Evolutionary conservation across 2,329 filamentous ascomycete species (phyloP).

Genomic region (Domatiomyces catenatus): DNA sequence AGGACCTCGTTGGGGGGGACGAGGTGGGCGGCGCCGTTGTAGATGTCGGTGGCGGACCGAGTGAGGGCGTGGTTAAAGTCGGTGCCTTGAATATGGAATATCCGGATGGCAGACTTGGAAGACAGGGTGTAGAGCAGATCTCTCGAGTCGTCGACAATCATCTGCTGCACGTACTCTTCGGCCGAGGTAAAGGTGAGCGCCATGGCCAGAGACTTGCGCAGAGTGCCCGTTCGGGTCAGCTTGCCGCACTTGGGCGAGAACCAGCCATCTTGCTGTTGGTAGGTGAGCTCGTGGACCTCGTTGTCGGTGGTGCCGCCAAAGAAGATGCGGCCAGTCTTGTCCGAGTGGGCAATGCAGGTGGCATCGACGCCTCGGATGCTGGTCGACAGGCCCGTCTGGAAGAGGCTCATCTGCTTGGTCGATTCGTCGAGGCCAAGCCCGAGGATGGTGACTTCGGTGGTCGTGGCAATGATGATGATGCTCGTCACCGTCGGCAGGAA

Average conservation of each 20-base stretch:
- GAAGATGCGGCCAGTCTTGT: conserved; percentile 75
- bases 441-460: conserved; percentile 69
- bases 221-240: conserved; percentile 63
- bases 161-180: conserved; percentile 48
- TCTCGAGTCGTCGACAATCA: conserved; percentile 76
- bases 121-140: conserved; percentile 86
- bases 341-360: conserved; percentile 61
- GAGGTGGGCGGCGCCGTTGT: conserved; percentile 70
- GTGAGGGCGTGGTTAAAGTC: conserved; percentile 39
- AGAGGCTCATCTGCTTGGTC: conserved; percentile 59
- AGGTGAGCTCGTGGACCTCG: conserved; percentile 85
- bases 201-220: conserved; percentile 48
- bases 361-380: conserved; percentile 63
- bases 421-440: conserved; percentile 58
- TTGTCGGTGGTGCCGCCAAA: conserved; percentile 68
- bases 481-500: conserved; percentile 78
- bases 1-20: conserved; percentile 55
- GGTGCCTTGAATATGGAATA: conserved; percentile 63
- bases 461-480: conserved; percentile 77
- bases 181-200: conserved; percentile 7
- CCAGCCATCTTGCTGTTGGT: conserved; percentile 96
- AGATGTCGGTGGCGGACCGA: conserved; percentile 37
- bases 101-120: conserved; percentile 71
- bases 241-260: conserved; percentile 79
- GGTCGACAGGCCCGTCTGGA: conserved; percentile 74